These are phyloP conservation scores for Sarocladium oryzae DNA, from an alignment of 2,329 filamentous ascomycete genomes.

Conservation along the genomic window DNA sequence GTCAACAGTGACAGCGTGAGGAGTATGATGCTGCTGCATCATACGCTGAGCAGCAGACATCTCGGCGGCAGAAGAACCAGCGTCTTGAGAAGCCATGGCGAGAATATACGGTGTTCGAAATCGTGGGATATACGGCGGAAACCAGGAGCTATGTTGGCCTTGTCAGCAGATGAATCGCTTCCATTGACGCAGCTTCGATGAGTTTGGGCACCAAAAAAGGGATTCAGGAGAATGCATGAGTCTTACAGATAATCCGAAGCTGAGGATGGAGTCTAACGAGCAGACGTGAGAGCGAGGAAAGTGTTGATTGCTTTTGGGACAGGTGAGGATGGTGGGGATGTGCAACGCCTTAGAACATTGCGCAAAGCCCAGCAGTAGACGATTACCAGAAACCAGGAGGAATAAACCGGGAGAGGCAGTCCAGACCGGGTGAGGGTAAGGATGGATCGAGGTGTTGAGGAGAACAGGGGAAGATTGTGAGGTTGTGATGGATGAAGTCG, in stretches of 20 bases:
- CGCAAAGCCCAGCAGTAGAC: constrained; percentile 26
- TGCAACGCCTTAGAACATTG: constrained; percentile 31
- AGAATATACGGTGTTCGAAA: constrained; percentile 13
- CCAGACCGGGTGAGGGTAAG: constrained; percentile 13
- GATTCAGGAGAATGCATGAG: not conserved
- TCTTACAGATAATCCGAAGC: not conserved
- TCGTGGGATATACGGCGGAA: constrained; percentile 11
- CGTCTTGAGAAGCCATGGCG: constrained; percentile 35
- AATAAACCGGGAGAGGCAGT: constrained; percentile 27
- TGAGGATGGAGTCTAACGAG: not conserved
- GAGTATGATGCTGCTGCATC: constrained; percentile 53
- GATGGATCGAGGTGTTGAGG: constrained; percentile 20
- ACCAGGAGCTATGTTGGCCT: not conserved
- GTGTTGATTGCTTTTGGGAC: not conserved
- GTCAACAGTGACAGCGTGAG: constrained; percentile 65
- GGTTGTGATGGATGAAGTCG: constrained; percentile 19
- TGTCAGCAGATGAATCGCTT: not conserved
- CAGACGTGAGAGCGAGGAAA: not conserved
- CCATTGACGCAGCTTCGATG: not conserved
- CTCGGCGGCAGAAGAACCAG: constrained; percentile 30
- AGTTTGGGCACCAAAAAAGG: not conserved
- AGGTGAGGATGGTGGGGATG: constrained; percentile 6
- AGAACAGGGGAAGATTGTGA: constrained; percentile 18
- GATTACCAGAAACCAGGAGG: constrained; percentile 33
- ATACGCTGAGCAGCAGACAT: constrained; percentile 56